Base-by-base conservation (phyloP, 140 eudicot species). In the Cichorium intybus region DNA sequence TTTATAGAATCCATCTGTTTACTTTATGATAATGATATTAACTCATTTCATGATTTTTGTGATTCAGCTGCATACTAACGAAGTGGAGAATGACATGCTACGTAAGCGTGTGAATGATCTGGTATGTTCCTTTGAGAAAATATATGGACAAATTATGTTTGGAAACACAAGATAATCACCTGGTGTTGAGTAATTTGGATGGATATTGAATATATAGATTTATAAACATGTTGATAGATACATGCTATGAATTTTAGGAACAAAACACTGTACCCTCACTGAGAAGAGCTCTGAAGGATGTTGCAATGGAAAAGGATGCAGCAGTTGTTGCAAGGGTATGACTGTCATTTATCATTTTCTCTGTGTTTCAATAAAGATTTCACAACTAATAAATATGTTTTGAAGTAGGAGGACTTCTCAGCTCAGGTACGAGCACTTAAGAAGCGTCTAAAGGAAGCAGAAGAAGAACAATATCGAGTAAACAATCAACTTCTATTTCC, bases 291-390 rank as follows among this genome's bases (percentile, higher is more conserved):
- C 89, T 93, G 47, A 88, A 70, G 79, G 99, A 93, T 75, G 95
- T 93, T 68, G 97, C 99, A 1, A 88, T 93, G 99, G 97, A 86
- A 77, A 93, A 93, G 53, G 99, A 93, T 81, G 99, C 99, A 34
- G 99, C 99, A 64, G 97, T 93, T 77, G 99, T 93, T 88, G 90
- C 94, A 56, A 78, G 84, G 94, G 99, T 88, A 80, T 23, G 55
- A 50, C 60, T 15, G 27, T 46, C 10, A 21, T n/a, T n/a, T 57
- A 10, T 64, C 34, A 35, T 24, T 26, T 28, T 58, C 26, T 35
- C 26, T 23, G 16, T 18, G 21, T 43, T 61, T 23, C 52, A 67
- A 7, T 51, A 4, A 22, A 68, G 33, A 20, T 60, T 60, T 10
- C 73, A 26, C 29, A 24, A 41, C 53, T 12, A 35, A 55, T 33